Base-by-base conservation (phyloP, 1,284 basidiomycete species). In the Cryptococcus wingfieldii region DNA sequence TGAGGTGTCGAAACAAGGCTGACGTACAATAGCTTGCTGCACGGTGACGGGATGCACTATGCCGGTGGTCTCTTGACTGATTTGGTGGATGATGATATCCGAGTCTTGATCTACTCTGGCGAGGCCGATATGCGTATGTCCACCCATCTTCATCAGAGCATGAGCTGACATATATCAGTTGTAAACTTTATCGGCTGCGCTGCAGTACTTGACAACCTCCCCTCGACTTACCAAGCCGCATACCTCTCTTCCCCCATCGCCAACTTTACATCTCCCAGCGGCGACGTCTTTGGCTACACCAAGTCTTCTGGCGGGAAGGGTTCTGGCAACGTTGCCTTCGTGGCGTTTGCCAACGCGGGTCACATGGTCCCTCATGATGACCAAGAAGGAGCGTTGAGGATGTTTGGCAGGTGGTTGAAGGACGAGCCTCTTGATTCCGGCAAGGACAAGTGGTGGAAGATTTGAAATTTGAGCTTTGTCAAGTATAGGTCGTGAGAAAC, bases 291-390 rank as follows among this genome's bases (percentile, higher is more conserved):
- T 1, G 77, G 77, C 2, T 68, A 64, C 56, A 69, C 73, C 53
- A 71, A 75, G 61, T 82, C 79, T 50, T 86, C 86, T 6, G 41
- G 41, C 41, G 87, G 85, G 38, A 77, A 74, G 23, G 82, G 82
- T 14, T 86, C 86, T 14, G 88, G 88, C 16, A 89, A 89, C 61
- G 78, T 89, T 47, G 87, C 88, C 1, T 90, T 86, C 61, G 86
- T 88, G 13, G 81, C 80, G 19, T 80, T 90, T 46, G 79, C 82
- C 39, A 84, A 87, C 61, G 87, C 88, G 37, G 88, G 88, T 34
- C 88, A 90, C 70, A 89, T 90, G 88, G 73, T 88, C 13, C 89
- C 89, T 5, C 85, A 82, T 66, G 88, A 94, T 74, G 88, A 91
- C 68, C 86, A 89, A 0, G 86, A 86, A 64, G 88, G 83, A 44